These are phyloP conservation scores for Terana coerulea DNA, from an alignment of 768 basidiomycete species.

Conservation along the genomic window DNA sequence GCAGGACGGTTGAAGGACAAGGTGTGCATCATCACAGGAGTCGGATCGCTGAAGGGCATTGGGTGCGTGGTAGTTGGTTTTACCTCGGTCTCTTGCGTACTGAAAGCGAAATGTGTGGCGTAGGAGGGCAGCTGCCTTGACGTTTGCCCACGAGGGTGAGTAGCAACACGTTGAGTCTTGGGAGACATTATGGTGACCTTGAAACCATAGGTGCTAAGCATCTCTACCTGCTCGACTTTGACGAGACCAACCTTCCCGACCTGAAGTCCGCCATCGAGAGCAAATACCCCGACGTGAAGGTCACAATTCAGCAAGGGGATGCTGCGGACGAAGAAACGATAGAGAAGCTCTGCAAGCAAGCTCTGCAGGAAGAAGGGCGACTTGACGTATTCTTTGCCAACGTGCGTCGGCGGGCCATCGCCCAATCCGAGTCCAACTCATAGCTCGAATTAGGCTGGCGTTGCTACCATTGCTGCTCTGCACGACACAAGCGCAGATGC, in stretches of 20 bases:
- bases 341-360: slow-evolving; percentile 62
- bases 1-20: slow-evolving; percentile 62
- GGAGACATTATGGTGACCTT: too few relatives aligned
- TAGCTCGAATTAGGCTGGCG: slow-evolving; percentile 53
- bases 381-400: slow-evolving; percentile 97
- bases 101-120: not conserved
- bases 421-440: not conserved
- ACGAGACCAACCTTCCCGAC: slow-evolving; percentile 60
- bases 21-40: slow-evolving; percentile 87
- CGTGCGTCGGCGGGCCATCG: slow-evolving; percentile 39
- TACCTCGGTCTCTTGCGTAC: not conserved
- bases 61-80: slow-evolving; percentile 59
- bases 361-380: slow-evolving; percentile 75
- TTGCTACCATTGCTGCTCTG: slow-evolving; percentile 43
- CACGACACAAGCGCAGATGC: slow-evolving; percentile 53
- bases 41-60: slow-evolving; percentile 82
- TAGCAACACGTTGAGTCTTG: too few relatives aligned
- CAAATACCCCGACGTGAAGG: slow-evolving; percentile 79
- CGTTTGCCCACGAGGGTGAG: slow-evolving; percentile 78
- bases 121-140: slow-evolving; percentile 68
- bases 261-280: slow-evolving; percentile 65
- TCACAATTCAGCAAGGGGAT: slow-evolving; percentile 75
- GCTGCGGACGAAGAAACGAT: slow-evolving; percentile 78
- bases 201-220: slow-evolving; percentile 59
- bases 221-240: slow-evolving; percentile 75